Evolutionary conservation across 2,329 filamentous ascomycete species (phyloP), one percentile per base, ranked within the genome.

Genomic region (Aspergillus puulaauensis): DNA sequence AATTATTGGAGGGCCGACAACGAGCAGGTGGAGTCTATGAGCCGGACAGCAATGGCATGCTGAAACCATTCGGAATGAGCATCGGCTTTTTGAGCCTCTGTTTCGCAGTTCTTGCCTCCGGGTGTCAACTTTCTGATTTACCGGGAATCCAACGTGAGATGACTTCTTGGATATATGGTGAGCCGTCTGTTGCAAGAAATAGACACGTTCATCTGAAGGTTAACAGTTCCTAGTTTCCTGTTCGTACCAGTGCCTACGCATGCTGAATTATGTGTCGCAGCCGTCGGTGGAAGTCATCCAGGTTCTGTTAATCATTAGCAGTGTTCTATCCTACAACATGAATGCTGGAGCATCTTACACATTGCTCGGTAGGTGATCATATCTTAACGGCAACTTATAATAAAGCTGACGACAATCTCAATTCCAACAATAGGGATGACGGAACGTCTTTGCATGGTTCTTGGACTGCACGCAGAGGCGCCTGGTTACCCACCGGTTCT

Each of bases 281-380:
- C 82, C 84, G 31, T 83, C 80, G 14, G 69, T 86, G 35, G 83
- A 86, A 62, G 83, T 81, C 50, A 85, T 87, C 52, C 83, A 87
- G 66, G 82, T 84, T 1, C 76, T 87, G 39, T 74, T 87, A 19
- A 83, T 87, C 24, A 84, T 87, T 27, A 83, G 83, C 61, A 86
- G 86, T 67, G 84, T 85, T 52, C 78, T 85, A 40, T 84, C 83
- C 1, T 85, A 85, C 68, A 85, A 85, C 64, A 85, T 85, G 83
- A 87, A 87, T 60, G 84, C 85, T 15, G 85, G 85, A 8, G 83
- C 85, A 27, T 82, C 84, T 9, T 87, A 86, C 77, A 83, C 83
- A 43, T 70, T 87, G 49, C 81, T 84, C 31, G 82, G 79, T 77
- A 63, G 60, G 71, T 64, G 80, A 8, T 39, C 31, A 55, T 3